Conservation (phyloP, 2,329 filamentous ascomycete genomes). For the Botrytis tulipae region DNA sequence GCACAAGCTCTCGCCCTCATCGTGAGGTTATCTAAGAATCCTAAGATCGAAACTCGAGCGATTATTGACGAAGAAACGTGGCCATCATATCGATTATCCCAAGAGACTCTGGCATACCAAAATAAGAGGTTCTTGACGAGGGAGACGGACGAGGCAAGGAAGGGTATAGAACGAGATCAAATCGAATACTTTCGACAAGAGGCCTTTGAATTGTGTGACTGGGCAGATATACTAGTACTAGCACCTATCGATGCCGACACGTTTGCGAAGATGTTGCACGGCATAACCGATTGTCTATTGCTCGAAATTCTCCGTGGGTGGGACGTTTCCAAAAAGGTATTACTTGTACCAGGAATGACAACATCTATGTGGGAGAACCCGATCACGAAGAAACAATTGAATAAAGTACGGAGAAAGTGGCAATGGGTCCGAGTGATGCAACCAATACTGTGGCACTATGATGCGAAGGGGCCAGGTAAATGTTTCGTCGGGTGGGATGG, state of each 20-base stretch:
- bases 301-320: conserved; percentile 80
- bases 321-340: conserved; percentile 80
- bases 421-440: conserved; percentile 80
- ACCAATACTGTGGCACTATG: conserved; percentile 80
- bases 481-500: conserved; percentile 60
- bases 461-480: conserved; percentile 52
- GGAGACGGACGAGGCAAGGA: conserved; percentile 31
- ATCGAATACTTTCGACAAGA: conserved; percentile 53
- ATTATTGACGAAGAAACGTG: conserved; percentile 63
- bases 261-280: conserved; percentile 83
- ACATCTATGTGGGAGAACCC: conserved; percentile 87
- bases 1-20: conserved; percentile 65
- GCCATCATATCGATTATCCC: conserved; percentile 52
- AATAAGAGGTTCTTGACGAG: conserved; percentile 47
- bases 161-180: conserved; percentile 33
- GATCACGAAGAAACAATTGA: conserved; percentile 82
- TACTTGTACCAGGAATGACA: conserved; percentile 87
- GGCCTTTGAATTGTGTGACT: conserved; percentile 70
- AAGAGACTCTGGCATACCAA: conserved; percentile 60
- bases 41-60: conserved; percentile 59
- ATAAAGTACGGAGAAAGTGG: conserved; percentile 80
- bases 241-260: conserved; percentile 82
- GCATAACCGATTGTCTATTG: conserved; percentile 76
- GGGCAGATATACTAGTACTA: conserved; percentile 84
- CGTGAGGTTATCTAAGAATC: conserved; percentile 63